Percentiles rank a stretch among this genome's conserved stretches.
These are phyloP conservation scores for sorghum (Sorghum bicolor) DNA, from an alignment of 176 grass and related monocot genomes.

Conservation along the genomic window DNA sequence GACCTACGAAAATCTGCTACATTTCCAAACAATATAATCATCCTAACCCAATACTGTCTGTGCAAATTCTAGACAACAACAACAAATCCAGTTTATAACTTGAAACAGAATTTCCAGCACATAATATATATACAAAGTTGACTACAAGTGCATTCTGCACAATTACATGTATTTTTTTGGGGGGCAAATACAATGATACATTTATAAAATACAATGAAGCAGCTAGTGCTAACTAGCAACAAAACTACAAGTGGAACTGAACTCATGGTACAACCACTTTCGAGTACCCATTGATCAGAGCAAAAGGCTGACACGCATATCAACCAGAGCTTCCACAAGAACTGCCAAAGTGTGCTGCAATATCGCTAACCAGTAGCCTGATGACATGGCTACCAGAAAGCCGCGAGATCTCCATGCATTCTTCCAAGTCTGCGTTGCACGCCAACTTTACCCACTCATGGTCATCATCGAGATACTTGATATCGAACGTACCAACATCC, in stretches of 20 bases:
- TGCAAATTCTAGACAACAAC: slow-evolving; percentile 19
- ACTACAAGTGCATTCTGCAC: slow-evolving; percentile 27
- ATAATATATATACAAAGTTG: slow-evolving; percentile 57
- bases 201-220: slow-evolving; percentile 30
- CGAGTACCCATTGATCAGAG: background rate
- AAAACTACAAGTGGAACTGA: slow-evolving; percentile 29
- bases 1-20: background rate
- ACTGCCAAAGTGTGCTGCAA: slow-evolving; percentile 53
- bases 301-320: slow-evolving; percentile 7
- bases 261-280: slow-evolving; percentile 16
- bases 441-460: slow-evolving; percentile 90
- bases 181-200: slow-evolving; percentile 18
- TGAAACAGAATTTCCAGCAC: slow-evolving; percentile 28
- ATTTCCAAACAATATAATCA: background rate
- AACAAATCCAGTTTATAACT: slow-evolving; percentile 23
- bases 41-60: slow-evolving; percentile 13
- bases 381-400: slow-evolving; percentile 66
- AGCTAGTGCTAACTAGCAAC: slow-evolving; percentile 51
- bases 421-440: slow-evolving; percentile 81
- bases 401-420: slow-evolving; percentile 80
- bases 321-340: slow-evolving; percentile 81
- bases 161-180: slow-evolving; percentile 22
- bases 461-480: slow-evolving; percentile 94
- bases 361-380: slow-evolving; percentile 65
- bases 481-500: slow-evolving; percentile 79